phyloP scores from a whole-genome alignment of 2,329 filamentous ascomycete genomes.

The Fusarium floridanum region DNA sequence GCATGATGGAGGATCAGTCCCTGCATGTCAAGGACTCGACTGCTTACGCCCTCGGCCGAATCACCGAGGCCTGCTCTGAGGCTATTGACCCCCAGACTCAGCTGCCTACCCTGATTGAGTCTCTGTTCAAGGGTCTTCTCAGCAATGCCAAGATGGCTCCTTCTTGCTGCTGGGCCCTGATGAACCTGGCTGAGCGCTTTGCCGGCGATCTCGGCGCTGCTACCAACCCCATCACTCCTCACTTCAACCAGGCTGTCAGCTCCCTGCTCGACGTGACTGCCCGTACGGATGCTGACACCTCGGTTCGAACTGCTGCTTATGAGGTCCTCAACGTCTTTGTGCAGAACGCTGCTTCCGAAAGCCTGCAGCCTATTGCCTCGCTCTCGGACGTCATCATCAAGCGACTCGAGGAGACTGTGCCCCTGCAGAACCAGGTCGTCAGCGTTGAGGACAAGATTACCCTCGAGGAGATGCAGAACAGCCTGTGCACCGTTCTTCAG shows the following conservation, averaged over 20 bases:
- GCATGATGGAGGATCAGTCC: slow-evolving; percentile 89
- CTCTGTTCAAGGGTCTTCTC: slow-evolving; percentile 89
- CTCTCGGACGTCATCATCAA: slow-evolving; percentile 91
- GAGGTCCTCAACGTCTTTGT: slow-evolving; percentile 97
- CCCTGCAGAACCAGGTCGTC: slow-evolving; percentile 92
- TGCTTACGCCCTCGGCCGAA: slow-evolving; percentile 94
- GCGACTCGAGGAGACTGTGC: slow-evolving; percentile 89
- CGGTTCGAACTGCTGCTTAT: slow-evolving; percentile 94
- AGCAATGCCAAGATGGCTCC: slow-evolving; percentile 97
- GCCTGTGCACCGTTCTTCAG: slow-evolving; percentile 89
- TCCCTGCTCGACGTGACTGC: slow-evolving; percentile 89
- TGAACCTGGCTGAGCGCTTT: slow-evolving; percentile 98
- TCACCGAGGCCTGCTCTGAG: slow-evolving; percentile 92
- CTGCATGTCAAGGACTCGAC: slow-evolving; percentile 96
- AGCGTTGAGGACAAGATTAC: slow-evolving; percentile 97
- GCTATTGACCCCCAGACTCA: slow-evolving; percentile 89
- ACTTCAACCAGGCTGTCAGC: slow-evolving; percentile 93
- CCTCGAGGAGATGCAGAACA: slow-evolving; percentile 97
- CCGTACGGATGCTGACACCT: slow-evolving; percentile 83
- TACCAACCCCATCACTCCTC: slow-evolving; percentile 86
- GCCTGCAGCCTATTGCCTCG: slow-evolving; percentile 81
- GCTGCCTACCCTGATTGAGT: slow-evolving; percentile 85
- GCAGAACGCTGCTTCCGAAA: slow-evolving; percentile 89
- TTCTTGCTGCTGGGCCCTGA: slow-evolving; percentile 98
- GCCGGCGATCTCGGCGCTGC: slow-evolving; percentile 83